Evolutionary conservation across 352 stramenopile species (phyloP), one percentile per base, ranked within the genome.

Genomic region (Globisporangium alternatum): DNA sequence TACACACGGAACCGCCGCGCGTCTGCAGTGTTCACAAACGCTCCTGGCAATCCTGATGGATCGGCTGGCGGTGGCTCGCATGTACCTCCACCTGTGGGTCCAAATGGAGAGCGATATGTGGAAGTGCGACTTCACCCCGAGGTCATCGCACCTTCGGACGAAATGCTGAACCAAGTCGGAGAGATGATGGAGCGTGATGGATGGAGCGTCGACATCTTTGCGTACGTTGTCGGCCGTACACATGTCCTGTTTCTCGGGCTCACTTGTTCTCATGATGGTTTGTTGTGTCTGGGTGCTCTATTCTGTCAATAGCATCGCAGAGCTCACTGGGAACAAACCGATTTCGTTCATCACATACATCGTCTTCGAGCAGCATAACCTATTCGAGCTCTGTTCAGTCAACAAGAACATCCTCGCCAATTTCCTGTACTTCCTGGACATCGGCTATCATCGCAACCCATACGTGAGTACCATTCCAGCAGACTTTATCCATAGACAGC

Each of bases 301-400:
- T 65, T 30, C 5, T 49, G 9, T 25, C 43, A n/a, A 37, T 62
- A 92, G 82, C 7, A 74, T 93, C 21, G 74, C 82, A 15, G 69
- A 79, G 60, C 66, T 89, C 12, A 83, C 76, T 0, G 78, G 86
- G 65, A 86, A 91, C 60, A 82, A 81, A 28, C 83, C 85, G 1
- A 91, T 94, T 53, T 81, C 83, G 54, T 94, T 87, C 69, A 84
- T 94, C 69, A 92, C 83, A 21, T 91, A 89, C 64, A 90, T 92
- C 43, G 78, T 85, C 17, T 92, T 94, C 64, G 85, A 94, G 64
- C 80, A 89, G 60, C 85, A 92, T 65, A 91, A 94, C 60, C 72
- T 92, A 2, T 92, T 91, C 56, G 80, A 88, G 31, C 69, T 87
- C 0, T 91, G 80, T 49, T 76, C 76, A 3, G 66, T 92, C n/a